Conservation (phyloP, 305 asterid species). For the Fraxinus floribunda region DNA sequence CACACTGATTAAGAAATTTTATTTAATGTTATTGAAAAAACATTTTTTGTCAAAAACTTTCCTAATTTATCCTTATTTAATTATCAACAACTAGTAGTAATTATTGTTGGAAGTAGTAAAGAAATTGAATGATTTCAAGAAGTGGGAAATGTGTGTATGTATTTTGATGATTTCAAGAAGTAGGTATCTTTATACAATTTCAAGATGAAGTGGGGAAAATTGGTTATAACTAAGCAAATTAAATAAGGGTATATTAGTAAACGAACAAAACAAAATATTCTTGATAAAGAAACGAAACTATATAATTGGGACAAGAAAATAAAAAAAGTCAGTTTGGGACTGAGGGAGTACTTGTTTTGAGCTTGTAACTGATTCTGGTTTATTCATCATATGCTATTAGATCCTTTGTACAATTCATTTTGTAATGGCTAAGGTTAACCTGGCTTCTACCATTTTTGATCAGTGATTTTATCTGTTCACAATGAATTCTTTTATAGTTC, state of each 20-base stretch:
- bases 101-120: background rate
- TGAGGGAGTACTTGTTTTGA: background rate
- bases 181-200: background rate
- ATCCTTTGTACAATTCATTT: background rate
- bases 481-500: background rate
- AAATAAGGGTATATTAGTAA: no score
- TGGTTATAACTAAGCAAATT: background rate
- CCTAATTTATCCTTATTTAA: background rate
- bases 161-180: background rate
- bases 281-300: background rate
- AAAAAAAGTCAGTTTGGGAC: background rate
- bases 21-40: no score
- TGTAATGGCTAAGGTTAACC: conserved; percentile 7
- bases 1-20: no score
- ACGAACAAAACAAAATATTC: background rate
- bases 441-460: background rate
- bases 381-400: background rate
- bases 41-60: background rate
- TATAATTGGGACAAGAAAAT: background rate
- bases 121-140: background rate
- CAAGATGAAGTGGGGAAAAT: background rate
- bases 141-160: background rate
- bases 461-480: background rate
- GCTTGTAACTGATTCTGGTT: background rate
- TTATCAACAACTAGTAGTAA: background rate